phyloP scores from a whole-genome alignment of 208 protist genomes.

The Crithidia acanthocephali region DNA sequence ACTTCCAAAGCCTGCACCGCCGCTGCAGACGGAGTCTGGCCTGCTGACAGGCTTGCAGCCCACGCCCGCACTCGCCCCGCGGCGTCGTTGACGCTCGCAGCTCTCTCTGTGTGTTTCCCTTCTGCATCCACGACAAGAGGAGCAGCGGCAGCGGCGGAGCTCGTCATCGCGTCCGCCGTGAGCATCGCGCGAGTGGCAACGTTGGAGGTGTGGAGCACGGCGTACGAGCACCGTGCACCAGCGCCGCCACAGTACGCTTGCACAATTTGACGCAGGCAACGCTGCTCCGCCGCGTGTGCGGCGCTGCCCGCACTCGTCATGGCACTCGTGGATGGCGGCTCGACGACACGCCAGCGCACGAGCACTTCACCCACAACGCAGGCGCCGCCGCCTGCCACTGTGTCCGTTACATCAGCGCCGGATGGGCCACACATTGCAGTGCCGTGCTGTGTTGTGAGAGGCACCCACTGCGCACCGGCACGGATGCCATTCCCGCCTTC shows the following conservation, averaged over 20 bases:
- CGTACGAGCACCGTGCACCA: slow-evolving; percentile 16
- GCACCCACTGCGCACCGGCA: slow-evolving; percentile 33
- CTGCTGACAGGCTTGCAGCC: not conserved
- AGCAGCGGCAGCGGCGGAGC: not conserved
- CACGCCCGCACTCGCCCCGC: not conserved
- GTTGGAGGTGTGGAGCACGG: not conserved
- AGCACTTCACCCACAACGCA: slow-evolving; percentile 23
- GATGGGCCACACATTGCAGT: not conserved
- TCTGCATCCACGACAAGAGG: too few relatives aligned
- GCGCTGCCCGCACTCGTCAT: not conserved
- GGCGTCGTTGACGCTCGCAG: not conserved
- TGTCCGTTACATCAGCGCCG: not conserved
- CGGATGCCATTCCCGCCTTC: not conserved
- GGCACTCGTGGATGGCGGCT: not conserved
- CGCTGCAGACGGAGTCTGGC: not conserved
- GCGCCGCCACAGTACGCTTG: slow-evolving; percentile 17
- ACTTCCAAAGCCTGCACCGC: not conserved
- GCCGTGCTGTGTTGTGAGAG: slow-evolving; percentile 5
- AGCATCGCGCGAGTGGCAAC: not conserved
- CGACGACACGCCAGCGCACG: slow-evolving; percentile 21
- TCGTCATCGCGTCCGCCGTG: not conserved
- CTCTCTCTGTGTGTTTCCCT: too few relatives aligned
- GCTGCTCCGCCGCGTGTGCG: not conserved
- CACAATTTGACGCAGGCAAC: slow-evolving; percentile 9
- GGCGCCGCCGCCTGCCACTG: not conserved